Conservation (phyloP, 176 grass and related monocot genomes). For the Zea mays region DNA sequence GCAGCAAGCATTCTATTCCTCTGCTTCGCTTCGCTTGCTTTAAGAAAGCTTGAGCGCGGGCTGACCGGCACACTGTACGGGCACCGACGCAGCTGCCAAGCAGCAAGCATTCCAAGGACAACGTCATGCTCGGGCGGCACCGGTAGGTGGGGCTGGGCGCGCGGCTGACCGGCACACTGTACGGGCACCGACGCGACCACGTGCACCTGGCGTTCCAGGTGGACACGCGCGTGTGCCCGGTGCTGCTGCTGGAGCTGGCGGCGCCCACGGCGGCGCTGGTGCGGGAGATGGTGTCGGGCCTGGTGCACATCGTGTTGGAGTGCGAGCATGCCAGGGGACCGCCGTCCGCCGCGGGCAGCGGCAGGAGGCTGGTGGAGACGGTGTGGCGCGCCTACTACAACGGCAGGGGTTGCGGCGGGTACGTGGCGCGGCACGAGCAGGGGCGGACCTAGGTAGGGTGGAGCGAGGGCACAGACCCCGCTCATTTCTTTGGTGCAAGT, state of each 20-base stretch:
- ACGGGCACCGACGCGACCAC: slow-evolving; percentile 70
- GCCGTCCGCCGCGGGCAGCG: neutral
- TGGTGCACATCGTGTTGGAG: slow-evolving; percentile 79
- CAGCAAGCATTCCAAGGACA: no score
- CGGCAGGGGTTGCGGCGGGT: slow-evolving; percentile 76
- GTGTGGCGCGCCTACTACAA: slow-evolving; percentile 89
- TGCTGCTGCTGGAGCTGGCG: slow-evolving; percentile 70
- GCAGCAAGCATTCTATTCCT: slow-evolving; percentile 11
- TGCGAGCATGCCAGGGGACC: slow-evolving; percentile 58
- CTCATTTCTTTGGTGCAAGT: no score
- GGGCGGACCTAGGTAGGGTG: no score
- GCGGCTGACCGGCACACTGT: slow-evolving; percentile 76
- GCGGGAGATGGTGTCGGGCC: slow-evolving; percentile 83
- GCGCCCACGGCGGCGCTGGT: slow-evolving; percentile 72
- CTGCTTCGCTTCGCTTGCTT: slow-evolving; percentile 4
- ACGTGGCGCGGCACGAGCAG: slow-evolving; percentile 76
- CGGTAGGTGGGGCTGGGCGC: slow-evolving; percentile 58
- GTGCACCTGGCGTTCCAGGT: slow-evolving; percentile 77
- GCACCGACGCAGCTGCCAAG: no score
- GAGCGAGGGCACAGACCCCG: no score
- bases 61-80: no score
- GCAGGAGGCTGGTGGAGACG: slow-evolving; percentile 62
- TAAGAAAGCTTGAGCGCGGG: slow-evolving; percentile 28
- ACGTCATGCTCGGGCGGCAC: slow-evolving; percentile 54
- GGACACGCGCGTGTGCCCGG: slow-evolving; percentile 65